These are phyloP conservation scores for Macadamia tetraphylla DNA, from an alignment of 164 flowering plant genomes.

Conservation along the genomic window DNA sequence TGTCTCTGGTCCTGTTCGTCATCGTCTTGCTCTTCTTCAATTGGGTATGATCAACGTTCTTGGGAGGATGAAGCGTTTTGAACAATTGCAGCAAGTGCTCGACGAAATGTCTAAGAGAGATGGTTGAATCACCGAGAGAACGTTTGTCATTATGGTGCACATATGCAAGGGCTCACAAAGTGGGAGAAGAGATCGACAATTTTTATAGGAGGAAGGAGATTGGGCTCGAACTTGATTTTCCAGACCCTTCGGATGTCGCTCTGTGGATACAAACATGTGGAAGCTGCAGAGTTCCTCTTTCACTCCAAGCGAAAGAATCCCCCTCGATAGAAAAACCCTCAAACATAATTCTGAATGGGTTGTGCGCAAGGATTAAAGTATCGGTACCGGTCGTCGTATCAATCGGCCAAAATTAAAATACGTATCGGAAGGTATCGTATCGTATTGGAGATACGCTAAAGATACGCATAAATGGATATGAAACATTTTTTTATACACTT, in stretches of 20 bases:
- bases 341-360: slow-evolving; percentile 82
- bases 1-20: too few species aligned
- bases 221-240: slow-evolving; percentile 57
- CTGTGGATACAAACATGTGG: slow-evolving; percentile 86
- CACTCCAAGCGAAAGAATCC: slow-evolving; percentile 42
- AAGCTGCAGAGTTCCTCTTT: slow-evolving; percentile 66
- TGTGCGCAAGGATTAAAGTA: too few species aligned
- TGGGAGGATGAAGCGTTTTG: slow-evolving; percentile 58
- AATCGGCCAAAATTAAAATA: too few species aligned
- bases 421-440: too few species aligned
- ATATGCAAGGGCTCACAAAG: slow-evolving; percentile 63
- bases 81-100: slow-evolving; percentile 51
- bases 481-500: too few species aligned
- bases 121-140: slow-evolving; percentile 42
- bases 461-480: too few species aligned
- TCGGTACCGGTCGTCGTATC: too few species aligned
- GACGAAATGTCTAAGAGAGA: slow-evolving; percentile 66
- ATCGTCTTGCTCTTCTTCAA: too few species aligned
- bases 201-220: slow-evolving; percentile 52
- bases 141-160: slow-evolving; percentile 47
- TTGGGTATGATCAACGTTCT: slow-evolving; percentile 52
- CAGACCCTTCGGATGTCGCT: slow-evolving; percentile 62
- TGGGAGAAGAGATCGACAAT: slow-evolving; percentile 56
- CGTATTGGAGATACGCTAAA: too few species aligned
- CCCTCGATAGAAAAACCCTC: slow-evolving; percentile 49